phyloP scores from a whole-genome alignment of 2,329 filamentous ascomycete species.

The Fonsecaea nubica region DNA sequence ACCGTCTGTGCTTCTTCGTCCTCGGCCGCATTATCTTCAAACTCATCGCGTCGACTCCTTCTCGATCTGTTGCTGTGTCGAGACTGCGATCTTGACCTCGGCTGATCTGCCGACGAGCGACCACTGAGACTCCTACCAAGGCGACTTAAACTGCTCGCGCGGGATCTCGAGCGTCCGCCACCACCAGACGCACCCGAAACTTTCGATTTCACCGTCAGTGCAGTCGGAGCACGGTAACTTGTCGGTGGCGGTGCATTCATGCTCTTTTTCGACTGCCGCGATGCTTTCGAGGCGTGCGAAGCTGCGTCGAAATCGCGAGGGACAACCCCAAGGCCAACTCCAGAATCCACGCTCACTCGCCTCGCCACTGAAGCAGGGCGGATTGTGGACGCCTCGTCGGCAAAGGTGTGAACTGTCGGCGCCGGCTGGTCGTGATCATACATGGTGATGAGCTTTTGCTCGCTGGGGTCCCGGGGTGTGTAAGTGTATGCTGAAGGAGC shows the following conservation, averaged over 20 bases:
- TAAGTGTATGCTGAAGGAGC: slow-evolving; percentile 31
- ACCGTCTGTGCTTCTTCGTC: slow-evolving; percentile 26
- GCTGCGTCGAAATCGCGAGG: slow-evolving; percentile 17
- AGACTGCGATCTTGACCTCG: slow-evolving; percentile 26
- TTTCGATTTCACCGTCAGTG: slow-evolving; percentile 33
- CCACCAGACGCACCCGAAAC: slow-evolving; percentile 4
- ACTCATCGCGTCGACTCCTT: slow-evolving; percentile 28
- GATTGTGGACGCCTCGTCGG: slow-evolving; percentile 30
- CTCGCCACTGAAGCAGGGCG: slow-evolving; percentile 18
- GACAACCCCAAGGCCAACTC: slow-evolving; percentile 24
- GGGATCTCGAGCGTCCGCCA: slow-evolving; percentile 18
- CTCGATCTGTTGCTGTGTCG: slow-evolving; percentile 19
- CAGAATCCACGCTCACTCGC: slow-evolving; percentile 31
- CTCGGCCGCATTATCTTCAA: slow-evolving; percentile 24
- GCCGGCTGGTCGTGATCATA: slow-evolving; percentile 33
- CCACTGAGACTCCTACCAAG: slow-evolving; percentile 17
- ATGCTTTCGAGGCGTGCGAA: slow-evolving; percentile 21
- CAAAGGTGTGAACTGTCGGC: not conserved
- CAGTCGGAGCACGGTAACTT: slow-evolving; percentile 37
- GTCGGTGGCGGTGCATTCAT: slow-evolving; percentile 32
- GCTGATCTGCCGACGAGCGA: slow-evolving; percentile 5
- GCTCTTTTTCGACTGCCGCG: slow-evolving; percentile 23
- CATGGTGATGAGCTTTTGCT: slow-evolving; percentile 37
- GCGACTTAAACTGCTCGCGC: slow-evolving; percentile 14
- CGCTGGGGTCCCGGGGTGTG: slow-evolving; percentile 14